Percentiles rank a stretch among this genome's conserved stretches.
Evolutionary conservation across 2,329 filamentous ascomycete species (phyloP).

Genomic region (Nigrograna mackinnonii): DNA sequence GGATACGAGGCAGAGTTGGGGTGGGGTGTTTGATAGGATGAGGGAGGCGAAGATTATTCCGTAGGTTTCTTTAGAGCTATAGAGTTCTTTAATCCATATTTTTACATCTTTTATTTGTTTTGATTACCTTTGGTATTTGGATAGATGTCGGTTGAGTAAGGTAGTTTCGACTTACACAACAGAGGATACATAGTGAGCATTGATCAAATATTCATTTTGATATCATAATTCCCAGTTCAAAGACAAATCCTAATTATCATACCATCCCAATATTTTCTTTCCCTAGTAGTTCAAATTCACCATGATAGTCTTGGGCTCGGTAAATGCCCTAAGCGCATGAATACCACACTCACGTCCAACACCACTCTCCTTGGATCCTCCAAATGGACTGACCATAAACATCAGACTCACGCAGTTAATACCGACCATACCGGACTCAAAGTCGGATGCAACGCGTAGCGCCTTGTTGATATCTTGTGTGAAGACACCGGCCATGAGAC

Average conservation of each 20-base stretch:
- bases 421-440: conserved; percentile 39
- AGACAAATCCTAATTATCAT: background rate
- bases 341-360: conserved; percentile 55
- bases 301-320: conserved; percentile 56
- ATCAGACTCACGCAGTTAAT: conserved; percentile 37
- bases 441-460: conserved; percentile 32
- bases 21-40: conserved; percentile 49
- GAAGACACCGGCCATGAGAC: conserved; percentile 42
- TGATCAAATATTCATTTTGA: no score
- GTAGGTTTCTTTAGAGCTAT: no score
- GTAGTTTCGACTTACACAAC: no score
- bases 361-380: conserved; percentile 56
- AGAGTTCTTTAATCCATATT: no score
- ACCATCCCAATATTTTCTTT: no score
- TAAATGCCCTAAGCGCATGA: conserved; percentile 52
- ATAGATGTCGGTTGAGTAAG: no score
- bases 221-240: no score
- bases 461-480: conserved; percentile 44
- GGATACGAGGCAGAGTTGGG: conserved; percentile 42
- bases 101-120: no score
- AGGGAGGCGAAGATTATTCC: conserved; percentile 47
- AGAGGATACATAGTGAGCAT: no score
- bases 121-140: no score
- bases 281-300: conserved; percentile 44
- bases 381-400: conserved; percentile 51